A percentile compares a stretch with the other conserved stretches of the same genome.
These are phyloP conservation scores for Pochonia chlamydosporia DNA, from an alignment of 2,329 filamentous ascomycete species.

Conservation along the genomic window DNA sequence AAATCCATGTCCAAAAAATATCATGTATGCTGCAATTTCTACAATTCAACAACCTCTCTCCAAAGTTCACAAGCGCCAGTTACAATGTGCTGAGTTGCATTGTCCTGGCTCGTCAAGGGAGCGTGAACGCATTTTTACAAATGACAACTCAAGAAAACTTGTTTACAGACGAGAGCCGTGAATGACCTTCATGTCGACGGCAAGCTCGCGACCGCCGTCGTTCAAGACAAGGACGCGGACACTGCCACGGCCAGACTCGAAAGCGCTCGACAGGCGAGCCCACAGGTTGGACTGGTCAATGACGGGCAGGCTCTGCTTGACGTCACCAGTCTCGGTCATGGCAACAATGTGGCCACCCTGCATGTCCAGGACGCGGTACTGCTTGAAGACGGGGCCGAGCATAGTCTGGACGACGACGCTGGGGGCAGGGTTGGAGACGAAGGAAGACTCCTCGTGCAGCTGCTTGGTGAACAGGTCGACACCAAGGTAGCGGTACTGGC, in stretches of 20 bases:
- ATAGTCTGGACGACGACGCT: constrained; percentile 99
- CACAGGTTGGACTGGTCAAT: constrained; percentile 92
- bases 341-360: constrained; percentile 81
- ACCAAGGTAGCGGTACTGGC: constrained; percentile 99
- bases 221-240: constrained; percentile 94
- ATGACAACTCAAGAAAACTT: neutral
- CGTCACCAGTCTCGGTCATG: constrained; percentile 98
- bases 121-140: neutral
- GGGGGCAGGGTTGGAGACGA: constrained; percentile 93
- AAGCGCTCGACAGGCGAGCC: constrained; percentile 72
- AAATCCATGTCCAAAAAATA: constrained; percentile 6
- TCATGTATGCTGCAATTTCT: constrained; percentile 15
- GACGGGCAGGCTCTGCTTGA: constrained; percentile 92
- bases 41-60: constrained; percentile 21
- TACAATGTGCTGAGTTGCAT: constrained; percentile 9
- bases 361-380: constrained; percentile 98
- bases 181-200: constrained; percentile 98
- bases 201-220: constrained; percentile 88
- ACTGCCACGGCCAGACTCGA: constrained; percentile 86
- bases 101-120: constrained; percentile 10
- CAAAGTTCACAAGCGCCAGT: constrained; percentile 16
- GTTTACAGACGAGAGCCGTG: constrained; percentile 67
- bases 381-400: constrained; percentile 99
- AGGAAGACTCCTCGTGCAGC: constrained; percentile 96
- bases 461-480: constrained; percentile 99